These are phyloP conservation scores for Penicillium paradoxum DNA, from an alignment of 495 filamentous ascomycete genomes.

Conservation along the genomic window DNA sequence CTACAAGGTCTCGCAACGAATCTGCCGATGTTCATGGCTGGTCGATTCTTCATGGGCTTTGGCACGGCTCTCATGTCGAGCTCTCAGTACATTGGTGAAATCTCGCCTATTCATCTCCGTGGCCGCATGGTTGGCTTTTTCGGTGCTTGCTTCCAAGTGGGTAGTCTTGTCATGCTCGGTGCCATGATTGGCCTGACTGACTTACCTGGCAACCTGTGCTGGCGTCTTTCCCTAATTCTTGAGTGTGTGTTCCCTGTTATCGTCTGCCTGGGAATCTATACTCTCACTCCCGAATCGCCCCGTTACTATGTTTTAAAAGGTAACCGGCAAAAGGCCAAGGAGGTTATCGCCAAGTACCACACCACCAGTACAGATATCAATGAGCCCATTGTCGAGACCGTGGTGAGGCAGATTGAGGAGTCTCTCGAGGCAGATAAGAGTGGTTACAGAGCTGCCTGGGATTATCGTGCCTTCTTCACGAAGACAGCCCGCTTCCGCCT, in stretches of 20 bases:
- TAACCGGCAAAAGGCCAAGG: constrained; percentile 28
- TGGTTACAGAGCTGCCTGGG: constrained; percentile 30
- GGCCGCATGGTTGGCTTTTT: constrained; percentile 43
- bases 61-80: constrained; percentile 35
- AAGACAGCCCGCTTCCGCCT: constrained; percentile 31
- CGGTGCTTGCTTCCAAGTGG: constrained; percentile 41
- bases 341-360: constrained; percentile 35
- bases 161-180: constrained; percentile 32
- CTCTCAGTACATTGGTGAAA: constrained; percentile 43
- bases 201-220: constrained; percentile 24
- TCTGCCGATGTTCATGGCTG: constrained; percentile 35
- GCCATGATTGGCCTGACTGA: constrained; percentile 34
- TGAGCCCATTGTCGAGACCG: constrained; percentile 35
- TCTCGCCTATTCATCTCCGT: constrained; percentile 39
- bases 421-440: constrained; percentile 28
- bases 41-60: constrained; percentile 40
- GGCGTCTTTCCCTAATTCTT: constrained; percentile 36
- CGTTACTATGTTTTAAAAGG: constrained; percentile 39
- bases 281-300: constrained; percentile 38
- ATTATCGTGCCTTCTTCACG: constrained; percentile 37
- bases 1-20: constrained; percentile 34
- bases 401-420: constrained; percentile 39
- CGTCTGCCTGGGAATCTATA: constrained; percentile 34
- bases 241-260: constrained; percentile 36
- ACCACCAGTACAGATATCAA: constrained; percentile 34